Conservation (phyloP, 1,284 basidiomycete species). For the Leucoagaricus sp. region DNA sequence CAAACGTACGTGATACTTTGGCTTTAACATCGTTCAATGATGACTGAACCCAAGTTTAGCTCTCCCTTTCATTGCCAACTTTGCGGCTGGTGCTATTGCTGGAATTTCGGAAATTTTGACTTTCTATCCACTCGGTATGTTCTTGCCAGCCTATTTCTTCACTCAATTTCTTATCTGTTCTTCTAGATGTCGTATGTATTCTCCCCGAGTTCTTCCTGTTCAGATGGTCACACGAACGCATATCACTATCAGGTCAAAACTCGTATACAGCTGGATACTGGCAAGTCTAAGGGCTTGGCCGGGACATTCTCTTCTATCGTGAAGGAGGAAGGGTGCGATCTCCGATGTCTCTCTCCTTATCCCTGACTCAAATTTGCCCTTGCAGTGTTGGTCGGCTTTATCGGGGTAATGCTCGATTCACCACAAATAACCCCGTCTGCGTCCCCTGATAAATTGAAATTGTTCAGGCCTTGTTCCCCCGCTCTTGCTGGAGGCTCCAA, state of each 20-base stretch:
- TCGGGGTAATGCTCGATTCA: conserved; percentile 54
- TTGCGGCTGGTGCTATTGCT: conserved; percentile 89
- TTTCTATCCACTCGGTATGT: conserved; percentile 89
- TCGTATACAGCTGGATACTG: conserved; percentile 93
- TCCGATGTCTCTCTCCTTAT: not conserved
- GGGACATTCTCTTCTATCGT: conserved; percentile 80
- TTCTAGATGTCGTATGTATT: conserved; percentile 58
- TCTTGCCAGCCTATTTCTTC: not conserved
- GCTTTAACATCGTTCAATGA: not conserved
- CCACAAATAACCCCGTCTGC: not conserved
- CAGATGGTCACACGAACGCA: conserved; percentile 5
- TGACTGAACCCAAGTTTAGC: conserved; percentile 42
- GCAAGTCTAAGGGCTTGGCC: conserved; percentile 80
- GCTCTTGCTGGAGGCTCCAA: conserved; percentile 94
- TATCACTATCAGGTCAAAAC: conserved; percentile 88
- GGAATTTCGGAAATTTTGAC: conserved; percentile 89
- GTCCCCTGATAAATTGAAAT: conserved; percentile 13
- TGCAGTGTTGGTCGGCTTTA: conserved; percentile 82
- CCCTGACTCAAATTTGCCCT: conserved; percentile 12
- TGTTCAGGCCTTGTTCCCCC: conserved; percentile 84
- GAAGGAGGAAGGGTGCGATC: conserved; percentile 78
- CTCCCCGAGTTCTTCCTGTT: conserved; percentile 20
- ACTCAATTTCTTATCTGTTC: not conserved
- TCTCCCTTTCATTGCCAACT: conserved; percentile 85
- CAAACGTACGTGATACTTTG: conserved; percentile 39